Evolutionary conservation across 2,329 filamentous ascomycete species (phyloP), one percentile per base, ranked within the genome.

Genomic region (Aspergillus ochraceoroseus): DNA sequence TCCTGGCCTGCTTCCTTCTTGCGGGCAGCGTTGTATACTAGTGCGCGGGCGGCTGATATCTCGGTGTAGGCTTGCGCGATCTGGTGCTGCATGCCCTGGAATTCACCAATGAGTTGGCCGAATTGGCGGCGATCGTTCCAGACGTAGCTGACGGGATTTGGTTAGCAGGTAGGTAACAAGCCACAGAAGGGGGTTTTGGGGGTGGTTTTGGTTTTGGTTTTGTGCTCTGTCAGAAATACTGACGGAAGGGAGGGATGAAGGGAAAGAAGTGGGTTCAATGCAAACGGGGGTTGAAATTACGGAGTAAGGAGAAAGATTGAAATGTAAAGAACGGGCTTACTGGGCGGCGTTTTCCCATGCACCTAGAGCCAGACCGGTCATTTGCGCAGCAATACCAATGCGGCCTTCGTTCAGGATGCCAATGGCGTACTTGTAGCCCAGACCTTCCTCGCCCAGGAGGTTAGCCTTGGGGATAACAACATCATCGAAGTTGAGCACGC

Each of bases 51-150:
- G 19, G 92, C 92, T 41, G 81, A 75, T 60, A 98, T 95, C 65
- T 98, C 92, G 15, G 85, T 87, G 71, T 90, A 96, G 1, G 88
- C 84, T 70, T 98, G 92, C 2, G 92, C 92, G 49, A 98, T 83
- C 72, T 98, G 92, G 73, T 95, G 89, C 72, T 96, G 90, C 92
- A 98, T 96, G 58, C 88, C 89, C 70, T 98, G 92, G 77, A 98
- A 98, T 65, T 94, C 86, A 58, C 92, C 92, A 45, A 98, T 83
- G 39, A 94, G 78, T 61, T 87, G 76, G 53, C 92, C 90, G 62
- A 98, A 98, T 72, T 98, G 92, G 72, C 87, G 88, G 58, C 92
- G 85, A 72, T 98, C 92, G 69, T 96, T 96, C 88, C 88, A 98
- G 52, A 88, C 88, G 70, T 98, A 96, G 48, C 77, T 82, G 46